Conservation (phyloP, 805 yeast species). For the Kluyveromyces siamensis region DNA sequence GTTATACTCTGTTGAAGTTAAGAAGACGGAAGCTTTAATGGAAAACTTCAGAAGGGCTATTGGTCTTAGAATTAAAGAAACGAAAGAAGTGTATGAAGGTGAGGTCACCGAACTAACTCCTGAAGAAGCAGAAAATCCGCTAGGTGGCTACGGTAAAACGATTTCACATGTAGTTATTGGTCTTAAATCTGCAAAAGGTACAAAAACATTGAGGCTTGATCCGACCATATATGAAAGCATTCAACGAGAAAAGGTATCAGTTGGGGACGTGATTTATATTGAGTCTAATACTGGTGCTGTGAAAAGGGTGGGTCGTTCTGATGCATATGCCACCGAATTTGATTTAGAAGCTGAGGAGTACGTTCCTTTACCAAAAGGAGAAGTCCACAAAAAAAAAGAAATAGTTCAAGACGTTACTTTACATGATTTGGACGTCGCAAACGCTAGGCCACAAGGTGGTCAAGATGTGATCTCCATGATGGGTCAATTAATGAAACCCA, state of each 20-base stretch:
- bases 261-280: conserved; percentile 95
- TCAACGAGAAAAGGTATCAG: conserved; percentile 86
- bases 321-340: conserved; percentile 96
- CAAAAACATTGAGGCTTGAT: conserved; percentile 80
- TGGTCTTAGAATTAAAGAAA: conserved; percentile 91
- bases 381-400: conserved; percentile 95
- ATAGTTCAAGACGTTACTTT: conserved; percentile 95
- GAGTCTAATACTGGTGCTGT: conserved; percentile 98
- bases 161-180: conserved; percentile 92
- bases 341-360: conserved; percentile 98
- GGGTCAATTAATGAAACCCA: conserved; percentile 95
- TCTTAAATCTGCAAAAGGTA: conserved; percentile 83
- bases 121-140: conserved; percentile 91
- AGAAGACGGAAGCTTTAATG: conserved; percentile 93
- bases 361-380: conserved; percentile 98
- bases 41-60: conserved; percentile 95
- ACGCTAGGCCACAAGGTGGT: conserved; percentile 94
- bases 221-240: conserved; percentile 90
- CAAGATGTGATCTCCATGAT: conserved; percentile 92
- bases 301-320: conserved; percentile 95
- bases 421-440: conserved; percentile 94
- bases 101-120: conserved; percentile 95
- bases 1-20: conserved; percentile 89
- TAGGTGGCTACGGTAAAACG: conserved; percentile 97
- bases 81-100: conserved; percentile 96